Evolutionary conservation across 2,329 filamentous ascomycete genomes (phyloP), one percentile per base, ranked within the genome.

Genomic region (Xylariaceae sp.): DNA sequence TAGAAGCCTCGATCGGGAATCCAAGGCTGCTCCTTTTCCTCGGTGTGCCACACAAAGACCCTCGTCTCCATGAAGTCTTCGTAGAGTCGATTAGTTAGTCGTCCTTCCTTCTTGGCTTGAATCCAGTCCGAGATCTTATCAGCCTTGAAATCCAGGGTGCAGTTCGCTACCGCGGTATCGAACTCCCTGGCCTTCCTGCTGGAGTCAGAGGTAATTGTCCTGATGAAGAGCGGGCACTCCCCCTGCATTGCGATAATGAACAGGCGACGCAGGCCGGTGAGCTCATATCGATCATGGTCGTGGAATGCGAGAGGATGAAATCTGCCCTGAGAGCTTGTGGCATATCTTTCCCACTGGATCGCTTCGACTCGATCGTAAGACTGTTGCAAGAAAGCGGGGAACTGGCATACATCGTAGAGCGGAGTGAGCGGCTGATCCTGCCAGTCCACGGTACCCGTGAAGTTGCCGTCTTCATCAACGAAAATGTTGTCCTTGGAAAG

Each of bases 391-490:
- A 69, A 65, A 2, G 52, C 52, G 1, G 68, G 67, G 27, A 63
- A 53, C 12, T 64, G 59, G 46, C 65, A 67, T 7, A 61, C 60
- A 32, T 61, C 55, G 52, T 62, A 61, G 2, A 63, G 51, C 2
- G 68, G 68, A 6, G 68, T 45, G 27, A 59, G 61, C 2, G 64
- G 60, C 7, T 68, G 55, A 44, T 61, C 64, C 32, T 67, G 62
- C 67, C 67, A 70, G 47, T 65, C 66, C n/a, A 68, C 39, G 6
- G 69, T 45, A 5, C 61, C 67, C 12, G 56, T 57, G 7, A 70
- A 46, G 11, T 58, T 32, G 9, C 65, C 65, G 1, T 59, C 49
- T 2, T 63, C 53, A 31, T 70, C 60, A 2, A 71, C 62, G 7
- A 70, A 54, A 15, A 71, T 64, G 48, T 71, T 69, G 39, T 66